Evolutionary conservation across 129 eudicot species (phyloP), one percentile per base, ranked within the genome.

Genomic region (Chrysanthemum lavandulifolium): DNA sequence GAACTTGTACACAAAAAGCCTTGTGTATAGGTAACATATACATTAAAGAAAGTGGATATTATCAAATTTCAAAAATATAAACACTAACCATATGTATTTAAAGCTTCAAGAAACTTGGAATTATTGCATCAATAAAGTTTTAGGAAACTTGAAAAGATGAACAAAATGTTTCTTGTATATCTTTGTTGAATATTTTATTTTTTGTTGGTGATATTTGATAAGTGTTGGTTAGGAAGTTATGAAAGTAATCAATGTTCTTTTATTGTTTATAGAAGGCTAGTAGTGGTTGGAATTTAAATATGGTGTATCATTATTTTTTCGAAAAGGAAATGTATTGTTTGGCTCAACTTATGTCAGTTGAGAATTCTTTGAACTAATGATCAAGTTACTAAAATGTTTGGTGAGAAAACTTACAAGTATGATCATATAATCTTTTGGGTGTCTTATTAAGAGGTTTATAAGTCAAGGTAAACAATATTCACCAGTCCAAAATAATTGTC

Each of bases 151-250:
- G 29, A 11, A 62, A 65, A 27, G 27, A 45, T 36, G 53, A 72
- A 16, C 64, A 78, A 61, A 48, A 51, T 33, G 11, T 48, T 23
- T 76, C 67, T 45, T 70, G 48, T 73, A 82, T 36, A 16, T 62
- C 65, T 16, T 23, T 54, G 10, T 40, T 70, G 33, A 50, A 14
- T 66, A 59, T 75, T 77, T 82, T 80, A 61, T 56, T 54, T 70
- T 61, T 69, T 87, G 82, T 87, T 82, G 93, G 82, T 84, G 80
- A 77, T 82, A 80, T 67, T 76, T 23, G 71, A 76, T 51, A 74
- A 64, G 78, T 82, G 86, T 81, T 86, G 83, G 85, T 77, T 84
- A 83, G 81, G 84, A 81, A 81, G 80, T 83, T 62, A 79, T 81
- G 74, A 72, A 85, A 82, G 86, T 74, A 83, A 81, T 78, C 67